A percentile compares a stretch with the other conserved stretches of the same genome.
Evolutionary conservation across 2,329 filamentous ascomycete genomes (phyloP).

Genomic region (Fusarium pseudoanthophilum): DNA sequence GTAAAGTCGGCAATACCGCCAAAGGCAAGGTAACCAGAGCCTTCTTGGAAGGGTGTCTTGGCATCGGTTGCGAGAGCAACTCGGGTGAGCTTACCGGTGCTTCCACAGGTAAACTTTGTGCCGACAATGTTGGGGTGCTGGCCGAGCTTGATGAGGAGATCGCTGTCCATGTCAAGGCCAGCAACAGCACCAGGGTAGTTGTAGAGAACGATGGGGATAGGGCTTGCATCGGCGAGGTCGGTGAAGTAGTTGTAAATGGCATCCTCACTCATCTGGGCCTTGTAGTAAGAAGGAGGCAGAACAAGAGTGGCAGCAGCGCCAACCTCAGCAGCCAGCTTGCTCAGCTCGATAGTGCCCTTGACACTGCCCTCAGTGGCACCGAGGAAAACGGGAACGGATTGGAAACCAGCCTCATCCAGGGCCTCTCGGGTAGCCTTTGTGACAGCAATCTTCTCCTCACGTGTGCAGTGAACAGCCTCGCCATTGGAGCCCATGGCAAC

Average conservation of each 20-base stretch:
- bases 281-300: conserved; percentile 86
- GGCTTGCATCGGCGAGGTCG: conserved; percentile 78
- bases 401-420: conserved; percentile 82
- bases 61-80: conserved; percentile 79
- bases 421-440: conserved; percentile 83
- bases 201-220: conserved; percentile 85
- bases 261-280: conserved; percentile 77
- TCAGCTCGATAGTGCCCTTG: conserved; percentile 80
- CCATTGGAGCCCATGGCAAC: conserved; percentile 93
- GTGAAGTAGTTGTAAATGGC: conserved; percentile 79
- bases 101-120: conserved; percentile 92
- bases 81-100: conserved; percentile 87
- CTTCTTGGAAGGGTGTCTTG: conserved; percentile 69
- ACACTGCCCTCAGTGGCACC: conserved; percentile 86
- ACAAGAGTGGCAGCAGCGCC: conserved; percentile 85
- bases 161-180: conserved; percentile 90
- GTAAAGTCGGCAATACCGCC: conserved; percentile 91
- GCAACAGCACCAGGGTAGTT: conserved; percentile 91
- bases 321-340: conserved; percentile 71
- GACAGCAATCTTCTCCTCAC: conserved; percentile 79
- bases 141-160: conserved; percentile 82
- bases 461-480: conserved; percentile 85
- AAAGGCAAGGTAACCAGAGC: conserved; percentile 83
- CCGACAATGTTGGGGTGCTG: conserved; percentile 86
- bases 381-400: conserved; percentile 80